Evolutionary conservation across 306 rosid genomes (phyloP).

Genomic region (Potentilla sterilis): DNA sequence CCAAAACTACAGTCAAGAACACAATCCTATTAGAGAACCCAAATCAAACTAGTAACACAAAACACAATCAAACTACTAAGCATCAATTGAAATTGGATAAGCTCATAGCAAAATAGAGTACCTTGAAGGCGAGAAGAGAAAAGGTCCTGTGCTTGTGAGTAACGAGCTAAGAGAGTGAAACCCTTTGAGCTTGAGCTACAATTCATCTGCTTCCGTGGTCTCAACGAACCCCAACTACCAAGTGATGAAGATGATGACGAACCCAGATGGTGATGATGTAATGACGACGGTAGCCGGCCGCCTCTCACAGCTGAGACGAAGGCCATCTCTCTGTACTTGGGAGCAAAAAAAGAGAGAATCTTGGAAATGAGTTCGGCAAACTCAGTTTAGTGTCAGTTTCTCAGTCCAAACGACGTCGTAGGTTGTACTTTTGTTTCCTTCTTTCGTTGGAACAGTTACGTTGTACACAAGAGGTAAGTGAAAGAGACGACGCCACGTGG

Average conservation of each 20-base stretch:
- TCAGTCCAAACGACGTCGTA: background rate
- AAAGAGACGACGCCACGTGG: slow-evolving; percentile 27
- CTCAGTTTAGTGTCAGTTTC: background rate
- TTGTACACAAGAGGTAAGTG: slow-evolving; percentile 8
- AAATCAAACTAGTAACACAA: background rate
- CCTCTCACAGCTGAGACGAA: slow-evolving; percentile 67
- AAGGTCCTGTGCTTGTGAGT: slow-evolving; percentile 67
- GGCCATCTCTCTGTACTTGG: slow-evolving; percentile 39
- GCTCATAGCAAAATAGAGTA: background rate
- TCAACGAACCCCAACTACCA: slow-evolving; percentile 21
- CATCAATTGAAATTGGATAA: background rate
- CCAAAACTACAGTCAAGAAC: background rate
- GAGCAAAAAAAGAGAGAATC: background rate
- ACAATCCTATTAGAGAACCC: background rate
- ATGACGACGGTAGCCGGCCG: slow-evolving; percentile 43
- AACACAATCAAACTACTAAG: background rate
- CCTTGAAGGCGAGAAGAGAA: slow-evolving; percentile 83
- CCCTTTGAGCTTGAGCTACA: slow-evolving; percentile 36
- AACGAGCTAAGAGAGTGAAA: slow-evolving; percentile 61
- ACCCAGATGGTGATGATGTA: slow-evolving; percentile 39
- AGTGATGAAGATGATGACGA: slow-evolving; percentile 16
- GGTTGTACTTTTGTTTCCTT: background rate
- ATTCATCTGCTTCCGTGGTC: slow-evolving; percentile 28
- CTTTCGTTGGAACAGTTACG: no score
- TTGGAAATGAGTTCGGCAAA: background rate